Evolutionary conservation across 2,329 filamentous ascomycete species (phyloP).

Genomic region (Rhynchosporium secalis): DNA sequence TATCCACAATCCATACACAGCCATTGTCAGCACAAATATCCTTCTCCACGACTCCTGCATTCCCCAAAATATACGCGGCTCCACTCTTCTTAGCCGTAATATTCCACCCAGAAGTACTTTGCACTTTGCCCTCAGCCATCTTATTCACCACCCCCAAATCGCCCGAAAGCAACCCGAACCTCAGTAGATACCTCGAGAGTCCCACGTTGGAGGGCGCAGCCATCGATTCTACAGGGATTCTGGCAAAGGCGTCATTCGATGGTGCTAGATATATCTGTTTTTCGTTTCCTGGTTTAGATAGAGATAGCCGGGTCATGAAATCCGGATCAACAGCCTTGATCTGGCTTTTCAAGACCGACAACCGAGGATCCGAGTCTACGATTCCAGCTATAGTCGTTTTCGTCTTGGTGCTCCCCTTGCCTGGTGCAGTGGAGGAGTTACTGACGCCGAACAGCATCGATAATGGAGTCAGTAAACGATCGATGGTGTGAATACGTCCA

Average conservation of each 20-base stretch:
- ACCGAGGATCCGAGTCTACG: background rate
- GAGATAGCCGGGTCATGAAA: background rate
- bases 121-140: background rate
- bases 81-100: background rate
- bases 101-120: background rate
- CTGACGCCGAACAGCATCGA: background rate
- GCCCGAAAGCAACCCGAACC: background rate
- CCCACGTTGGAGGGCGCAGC: background rate
- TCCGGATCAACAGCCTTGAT: background rate
- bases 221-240: background rate
- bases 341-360: background rate
- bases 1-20: constrained; percentile 3
- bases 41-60: background rate
- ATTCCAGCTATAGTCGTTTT: background rate
- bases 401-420: background rate
- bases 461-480: background rate
- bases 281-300: background rate
- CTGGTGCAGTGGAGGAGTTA: background rate
- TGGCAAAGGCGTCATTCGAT: background rate
- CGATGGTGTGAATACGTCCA: background rate
- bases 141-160: background rate
- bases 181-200: background rate
- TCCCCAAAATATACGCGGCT: background rate
- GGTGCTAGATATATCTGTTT: background rate
- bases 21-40: constrained; percentile 1